Conservation (phyloP, 164 flowering plant species). For the Magnolia kwangsiensis region DNA sequence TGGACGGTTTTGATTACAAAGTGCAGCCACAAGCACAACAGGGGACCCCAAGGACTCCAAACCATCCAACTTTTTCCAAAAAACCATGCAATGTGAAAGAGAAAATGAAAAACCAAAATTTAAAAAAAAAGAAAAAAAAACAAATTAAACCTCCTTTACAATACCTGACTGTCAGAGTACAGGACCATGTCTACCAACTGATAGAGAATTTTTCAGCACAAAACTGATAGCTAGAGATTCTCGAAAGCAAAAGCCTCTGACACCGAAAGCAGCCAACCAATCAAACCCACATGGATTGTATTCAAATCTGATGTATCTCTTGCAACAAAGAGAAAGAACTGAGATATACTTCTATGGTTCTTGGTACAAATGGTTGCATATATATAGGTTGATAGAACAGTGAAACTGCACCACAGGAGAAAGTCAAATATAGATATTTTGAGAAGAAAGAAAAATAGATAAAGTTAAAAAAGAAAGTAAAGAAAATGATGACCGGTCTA, state of each 20-base stretch:
- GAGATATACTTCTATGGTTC: not conserved
- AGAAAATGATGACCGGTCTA: conserved; percentile 8
- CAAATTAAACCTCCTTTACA: too few species aligned
- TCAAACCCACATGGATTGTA: conserved; percentile 13
- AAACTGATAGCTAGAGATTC: not conserved
- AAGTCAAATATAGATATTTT: conserved; percentile 8
- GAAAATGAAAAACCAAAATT: too few species aligned
- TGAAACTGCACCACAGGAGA: not conserved
- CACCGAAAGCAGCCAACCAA: not conserved
- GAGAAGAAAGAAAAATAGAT: not conserved
- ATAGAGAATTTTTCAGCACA: not conserved
- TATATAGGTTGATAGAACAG: conserved; percentile 18
- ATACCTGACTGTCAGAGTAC: conserved; percentile 4
- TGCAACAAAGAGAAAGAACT: not conserved
- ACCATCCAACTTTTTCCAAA: too few species aligned
- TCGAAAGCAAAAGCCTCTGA: not conserved
- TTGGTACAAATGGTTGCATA: not conserved
- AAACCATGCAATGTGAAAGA: too few species aligned
- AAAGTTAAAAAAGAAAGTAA: not conserved
- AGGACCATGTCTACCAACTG: conserved; percentile 6
- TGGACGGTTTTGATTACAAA: too few species aligned
- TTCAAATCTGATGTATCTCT: not conserved
- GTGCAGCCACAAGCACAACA: too few species aligned
- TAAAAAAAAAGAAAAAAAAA: too few species aligned
- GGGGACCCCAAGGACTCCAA: too few species aligned